Base-by-base conservation (phyloP, 139 green algal genomes). In the Monoraphidium neglectum region DNA sequence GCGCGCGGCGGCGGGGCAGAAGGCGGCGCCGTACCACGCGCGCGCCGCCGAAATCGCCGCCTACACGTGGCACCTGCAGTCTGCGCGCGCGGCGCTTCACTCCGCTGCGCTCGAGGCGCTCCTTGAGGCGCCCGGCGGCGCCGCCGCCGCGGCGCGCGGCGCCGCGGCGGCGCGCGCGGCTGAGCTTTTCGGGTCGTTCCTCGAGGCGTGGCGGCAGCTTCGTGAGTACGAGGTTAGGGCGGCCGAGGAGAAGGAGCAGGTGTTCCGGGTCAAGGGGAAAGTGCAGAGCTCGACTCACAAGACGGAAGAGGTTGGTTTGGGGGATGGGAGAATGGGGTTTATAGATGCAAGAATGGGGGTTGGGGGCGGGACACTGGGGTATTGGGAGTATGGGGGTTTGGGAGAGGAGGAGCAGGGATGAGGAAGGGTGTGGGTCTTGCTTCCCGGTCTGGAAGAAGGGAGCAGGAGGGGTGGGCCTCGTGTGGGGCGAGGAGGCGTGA, bases 191-290 rank as follows among this genome's bases (percentile, higher is more conserved):
- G 70, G 84, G 33, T 49, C 75, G 16, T 53, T 90, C 57, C 80
- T 89, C 59, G 72, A 37, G 32, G 74, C 49, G 21, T 84, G 87
- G 53, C 36, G 86, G 75, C 37, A 54, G 54, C 57, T 80, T 24
- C 26, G 49, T 2, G 81, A 33, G 33, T 70, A 76, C 84, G 37
- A 97, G 74, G 90, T 87, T 73, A 76, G 76, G 36, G 70, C 61
- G 5, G 90, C 88, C 4, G 84, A 80, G 35, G 88, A 93, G 76
- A 89, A 93, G 69, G 90, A 86, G 1, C 82, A 94, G 76, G 51
- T 93, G 72, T 97, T 93, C 84, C 94, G 92, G 82, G 87, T 61
- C 80, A 97, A 95, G 84, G 63, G 70, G 0, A 51, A 51, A 12
- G 65, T 64, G 18, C 81, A 79, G 37, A 83, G 33, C 40, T 71